Evolutionary conservation across 2,329 filamentous ascomycete genomes (phyloP), one percentile per base, ranked within the genome.

Genomic region (Xylaria polymorpha): DNA sequence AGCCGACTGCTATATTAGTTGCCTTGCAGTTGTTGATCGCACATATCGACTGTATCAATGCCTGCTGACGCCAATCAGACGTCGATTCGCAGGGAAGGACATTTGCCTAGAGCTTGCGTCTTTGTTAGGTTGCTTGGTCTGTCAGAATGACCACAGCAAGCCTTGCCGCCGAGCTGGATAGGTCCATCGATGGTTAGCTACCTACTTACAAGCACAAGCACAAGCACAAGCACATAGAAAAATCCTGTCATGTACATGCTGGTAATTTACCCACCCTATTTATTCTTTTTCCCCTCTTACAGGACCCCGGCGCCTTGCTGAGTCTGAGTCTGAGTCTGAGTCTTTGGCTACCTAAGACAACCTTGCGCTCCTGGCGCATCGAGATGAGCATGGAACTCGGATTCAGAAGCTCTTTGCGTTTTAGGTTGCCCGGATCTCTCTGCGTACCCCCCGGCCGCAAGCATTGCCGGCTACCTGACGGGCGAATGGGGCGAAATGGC

Each of bases 401-500:
- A 48, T 56, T 35, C 43, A 51, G 66, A 68, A 44, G 66, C 48
- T 32, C 50, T 44, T 59, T 57, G 61, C 37, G 56, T 57, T 64
- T 60, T 64, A 37, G 48, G 43, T 48, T 41, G 41, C 50, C 57
- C 57, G 41, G 66, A 48, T 55, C 50, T 57, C 22, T 46, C 55
- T 58, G 55, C 53, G 55, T 61, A 66, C 50, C 50, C 50, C 50
- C 64, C 50, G 41, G 58, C 39, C 50, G 48, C 56, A 44, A 53
- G 35, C 46, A 50, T 55, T 55, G 59, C 61, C 44, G 39, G 46
- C 32, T 63, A 48, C 55, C 14, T 10, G 51, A 44, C 59, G 55
- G 64, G 60, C 61, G 46, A 66, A 69, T 61, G 64, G 58, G 63
- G 18, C 20, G 14, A 69, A 50, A 48, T 25, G 68, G 66, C 56